Conservation (phyloP, 2,329 filamentous ascomycete species). For the Xylaria sp. region DNA sequence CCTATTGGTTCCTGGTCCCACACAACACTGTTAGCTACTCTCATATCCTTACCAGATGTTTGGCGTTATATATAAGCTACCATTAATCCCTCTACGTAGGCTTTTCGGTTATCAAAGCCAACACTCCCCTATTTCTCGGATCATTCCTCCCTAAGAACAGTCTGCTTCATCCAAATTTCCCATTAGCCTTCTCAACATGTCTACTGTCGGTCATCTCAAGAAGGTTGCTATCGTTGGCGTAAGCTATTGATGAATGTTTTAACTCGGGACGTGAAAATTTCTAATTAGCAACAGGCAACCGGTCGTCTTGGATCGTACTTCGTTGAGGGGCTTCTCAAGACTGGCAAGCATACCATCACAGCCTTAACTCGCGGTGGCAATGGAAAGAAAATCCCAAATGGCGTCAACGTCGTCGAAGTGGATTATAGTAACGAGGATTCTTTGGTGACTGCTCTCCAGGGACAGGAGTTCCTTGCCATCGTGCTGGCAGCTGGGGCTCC, state of each 20-base stretch:
- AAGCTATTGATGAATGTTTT: constrained; percentile 40
- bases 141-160: not conserved
- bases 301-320: constrained; percentile 54
- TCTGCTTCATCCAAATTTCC: not conserved
- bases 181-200: constrained; percentile 7
- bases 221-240: constrained; percentile 44
- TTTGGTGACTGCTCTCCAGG: constrained; percentile 61
- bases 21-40: not conserved
- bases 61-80: not conserved
- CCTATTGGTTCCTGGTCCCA: not conserved
- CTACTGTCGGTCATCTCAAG: constrained; percentile 4
- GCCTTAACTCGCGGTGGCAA: constrained; percentile 59
- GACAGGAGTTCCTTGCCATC: constrained; percentile 66
- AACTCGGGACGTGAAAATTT: not conserved
- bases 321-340: constrained; percentile 55
- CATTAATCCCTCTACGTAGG: not conserved
- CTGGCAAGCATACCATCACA: constrained; percentile 61
- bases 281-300: constrained; percentile 50
- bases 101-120: not conserved
- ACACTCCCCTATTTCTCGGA: not conserved
- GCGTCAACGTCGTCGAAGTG: constrained; percentile 54
- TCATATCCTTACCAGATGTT: not conserved
- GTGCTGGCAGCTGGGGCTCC: constrained; percentile 58
- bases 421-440: constrained; percentile 54
- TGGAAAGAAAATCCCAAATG: constrained; percentile 55